These are phyloP conservation scores for Jaapia argillacea DNA, from an alignment of 768 basidiomycete genomes.

Conservation along the genomic window DNA sequence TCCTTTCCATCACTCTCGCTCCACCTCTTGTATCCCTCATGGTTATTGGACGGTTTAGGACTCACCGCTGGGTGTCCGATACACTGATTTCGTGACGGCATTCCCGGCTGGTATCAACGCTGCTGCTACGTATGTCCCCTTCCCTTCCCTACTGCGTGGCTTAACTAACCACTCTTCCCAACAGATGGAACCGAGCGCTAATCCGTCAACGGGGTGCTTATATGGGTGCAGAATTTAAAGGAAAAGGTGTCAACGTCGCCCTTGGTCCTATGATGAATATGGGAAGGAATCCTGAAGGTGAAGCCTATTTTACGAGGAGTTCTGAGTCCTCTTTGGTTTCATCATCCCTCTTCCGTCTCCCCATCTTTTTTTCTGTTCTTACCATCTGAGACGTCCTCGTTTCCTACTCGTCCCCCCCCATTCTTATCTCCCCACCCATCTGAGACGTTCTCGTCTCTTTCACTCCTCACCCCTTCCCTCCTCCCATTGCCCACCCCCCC, in stretches of 20 bases:
- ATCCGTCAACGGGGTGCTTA: slow-evolving; percentile 67
- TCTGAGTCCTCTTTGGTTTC: no score
- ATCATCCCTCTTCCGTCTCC: no score
- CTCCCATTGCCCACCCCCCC: slow-evolving; percentile 61
- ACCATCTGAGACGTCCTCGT: no score
- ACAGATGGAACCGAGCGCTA: slow-evolving; percentile 65
- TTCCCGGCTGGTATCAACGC: slow-evolving; percentile 83
- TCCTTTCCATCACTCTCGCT: slow-evolving; percentile 2
- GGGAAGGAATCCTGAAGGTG: slow-evolving; percentile 57
- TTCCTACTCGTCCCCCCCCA: not conserved
- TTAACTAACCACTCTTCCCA: slow-evolving; percentile 1
- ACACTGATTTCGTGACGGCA: slow-evolving; percentile 59
- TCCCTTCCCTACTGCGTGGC: not conserved
- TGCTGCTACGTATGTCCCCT: slow-evolving; percentile 58
- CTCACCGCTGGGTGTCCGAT: slow-evolving; percentile 71
- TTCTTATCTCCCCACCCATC: not conserved
- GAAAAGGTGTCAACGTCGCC: slow-evolving; percentile 78
- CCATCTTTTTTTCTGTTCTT: not conserved
- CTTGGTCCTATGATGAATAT: slow-evolving; percentile 84
- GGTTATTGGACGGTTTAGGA: slow-evolving; percentile 28
- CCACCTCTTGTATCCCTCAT: not conserved
- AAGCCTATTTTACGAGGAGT: no score
- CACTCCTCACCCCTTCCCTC: no score
- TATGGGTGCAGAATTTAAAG: slow-evolving; percentile 76
- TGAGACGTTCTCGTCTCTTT: not conserved